Evolutionary conservation across 2,329 filamentous ascomycete genomes (phyloP), one percentile per base, ranked within the genome.

Genomic region (Fusarium verrucosum): DNA sequence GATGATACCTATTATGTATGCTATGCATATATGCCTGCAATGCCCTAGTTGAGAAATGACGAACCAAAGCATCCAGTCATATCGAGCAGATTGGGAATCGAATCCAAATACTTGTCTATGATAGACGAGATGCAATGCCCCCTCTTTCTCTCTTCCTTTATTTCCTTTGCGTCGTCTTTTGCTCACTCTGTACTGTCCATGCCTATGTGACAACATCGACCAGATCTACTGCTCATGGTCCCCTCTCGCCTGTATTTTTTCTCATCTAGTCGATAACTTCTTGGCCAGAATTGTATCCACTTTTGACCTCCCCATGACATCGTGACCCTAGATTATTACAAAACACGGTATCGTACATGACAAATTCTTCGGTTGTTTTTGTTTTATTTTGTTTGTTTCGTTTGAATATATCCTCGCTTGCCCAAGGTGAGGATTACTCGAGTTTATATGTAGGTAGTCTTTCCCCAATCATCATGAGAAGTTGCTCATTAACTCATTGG

Each of bases 311-410:
- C 35, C 30, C 50, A 45, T 30, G 28, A 36, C 37, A 51, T 63
- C 49, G 46, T 65, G 57, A 53, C 61, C 57, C 13, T 64, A 67
- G 52, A 70, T 72, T 72, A 71, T 68, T 61, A 61, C 58, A 61
- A 66, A 71, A 68, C 49, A 42, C 59, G 58, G 44, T 72, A 72
- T 71, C 68, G 64, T 72, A 72, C 68, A 72, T 59, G 50, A 50
- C 52, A 36, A 41, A 50, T 47, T 52, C 41, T 53, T 28, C 41
- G n/a, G n/a, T n/a, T 53, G 32, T 35, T 50, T 46, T 50, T 67
- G 33, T 25, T 44, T 47, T 65, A n/a, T 66, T 30, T 36, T 38
- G 25, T 45, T 25, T 52, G 46, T 52, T n/a, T n/a, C n/a, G 35
- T 38, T 64, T 25, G 19, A 45, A 38, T 28, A 43, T 50, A 14